Evolutionary conservation across 495 filamentous ascomycete species (phyloP), one percentile per base, ranked within the genome.

Genomic region (Oidiodendron maius): DNA sequence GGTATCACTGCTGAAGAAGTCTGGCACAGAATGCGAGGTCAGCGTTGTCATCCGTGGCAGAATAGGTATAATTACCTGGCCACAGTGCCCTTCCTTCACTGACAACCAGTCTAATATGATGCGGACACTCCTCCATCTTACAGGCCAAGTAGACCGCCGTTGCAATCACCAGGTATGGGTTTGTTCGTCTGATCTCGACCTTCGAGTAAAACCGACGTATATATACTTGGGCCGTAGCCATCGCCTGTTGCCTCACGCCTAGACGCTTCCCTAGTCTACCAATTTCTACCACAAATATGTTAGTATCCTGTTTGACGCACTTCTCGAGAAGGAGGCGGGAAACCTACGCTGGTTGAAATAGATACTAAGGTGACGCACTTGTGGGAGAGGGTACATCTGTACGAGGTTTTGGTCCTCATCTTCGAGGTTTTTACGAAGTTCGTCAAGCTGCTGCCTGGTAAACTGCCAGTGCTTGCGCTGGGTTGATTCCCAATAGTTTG

Each of bases 81-180:
- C 90, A 98, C 35, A 91, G 70, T 40, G 79, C 75, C n/a, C 89
- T 80, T 3, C 91, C 88, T 64, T 98, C 91, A 4, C 77, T 80
- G 2, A 90, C 81, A 36, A 98, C 78, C 41, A 91, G 76, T 25
- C 91, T 78, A 51, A 98, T 97, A 65, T 98, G 94, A 64, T 96
- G 91, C 22, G 93, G 94, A 53, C 84, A 91, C 67, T 98, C 93
- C 65, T 98, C 93, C 87, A 95, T 96, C 67, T 98, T 98, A 70
- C 90, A 95, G 40, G 94, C 93, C 26, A 98, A 74, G 66, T 98
- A 98, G 51, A 97, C 71, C 21, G 91, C 89, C 3, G 93, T 97
- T 22, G 87, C 82, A 51, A 96, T 71, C 39, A 97, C 77, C 13
- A 97, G 80, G 65, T 94, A 95, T 13, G 93, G 91, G 56, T 96